Base-by-base conservation (phyloP, 345 rosid genomes). In the Excoecaria agallocha region DNA sequence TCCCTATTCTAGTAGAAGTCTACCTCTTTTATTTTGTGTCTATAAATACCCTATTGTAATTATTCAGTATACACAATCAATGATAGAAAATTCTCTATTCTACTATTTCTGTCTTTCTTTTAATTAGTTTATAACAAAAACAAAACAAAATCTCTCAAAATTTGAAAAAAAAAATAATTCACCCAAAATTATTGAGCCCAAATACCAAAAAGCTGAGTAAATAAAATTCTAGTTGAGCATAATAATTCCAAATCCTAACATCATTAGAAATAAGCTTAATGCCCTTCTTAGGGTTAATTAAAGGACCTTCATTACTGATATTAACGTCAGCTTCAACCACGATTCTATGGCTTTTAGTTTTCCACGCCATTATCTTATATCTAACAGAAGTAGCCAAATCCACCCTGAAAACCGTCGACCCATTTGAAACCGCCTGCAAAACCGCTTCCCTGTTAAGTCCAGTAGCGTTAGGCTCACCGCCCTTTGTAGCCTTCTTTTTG, bases 331-430 rank as follows among this genome's bases (percentile, higher is more conserved):
- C 93, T 35, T 89, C 87, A 12, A 86, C 91, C 13, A 7, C 73
- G 48, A 94, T 73, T 67, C 6, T 58, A 2, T 79, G 51, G 76
- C 89, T 85, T 82, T 83, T 87, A 0, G 97, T 94, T 75, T 76
- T 81, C 90, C 89, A 90, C 1, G 75, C 66, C 30, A 88, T 5
- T 78, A 87, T 84, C 90, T 86, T 89, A 83, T 84, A 91, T 73
- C 91, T 88, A 71, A 92, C 91, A 12, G 67, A 50, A 24, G 95
- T 89, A 38, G 68, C 82, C 87, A 94, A 37, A 84, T 91, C 91
- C 77, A 92, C 78, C 84, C 93, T 64, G 70, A 91, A 87, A 71
- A 74, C 69, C 65, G 73, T 76, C 54, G 83, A 57, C 46, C 84
- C 82, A 71, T 84, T 86, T 22, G 24, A 81, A 79, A 80, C 84